Base-by-base conservation (phyloP, 768 basidiomycete genomes). In the Tephrocybe sp. region DNA sequence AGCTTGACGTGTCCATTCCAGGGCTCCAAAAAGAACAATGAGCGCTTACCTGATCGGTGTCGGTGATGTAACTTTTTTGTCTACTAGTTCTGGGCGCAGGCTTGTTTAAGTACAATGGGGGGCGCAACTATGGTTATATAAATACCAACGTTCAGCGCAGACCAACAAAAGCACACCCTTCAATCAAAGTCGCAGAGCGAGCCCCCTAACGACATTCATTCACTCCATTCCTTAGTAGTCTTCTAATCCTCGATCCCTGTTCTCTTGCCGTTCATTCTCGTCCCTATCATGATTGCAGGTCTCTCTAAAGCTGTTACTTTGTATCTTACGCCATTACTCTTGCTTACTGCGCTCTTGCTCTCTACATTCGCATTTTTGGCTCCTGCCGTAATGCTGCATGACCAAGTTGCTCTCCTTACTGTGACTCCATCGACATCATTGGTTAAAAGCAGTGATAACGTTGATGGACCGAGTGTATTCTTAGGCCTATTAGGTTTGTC, bases 381-480 rank as follows among this genome's bases (percentile, higher is more conserved):
- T 0, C 90, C 90, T 0, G 72, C 71, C 4, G 58, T 83, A 44
- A 65, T 87, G 60, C 72, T 90, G 10, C 78, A 81, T 26, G 73
- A 74, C 57, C 74, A 76, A 57, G 87, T 91, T 17, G 74, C 86
- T 5, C 73, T 92, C 30, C 69, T 90, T 39, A 79, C 74, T 1
- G 83, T 92, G 3, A 73, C 75, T 2, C 86, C 87, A 10, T 83
- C 84, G 2, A 68, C 75, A 8, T 57, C 60, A 0, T 53, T 73
- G 48, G 56, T 62, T 24, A 68, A 73, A 52, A 54, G 56, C 11
- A 58, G 65, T 9, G 51, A 62, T 41, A 60, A 57, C 18, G 67
- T 84, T 10, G 88, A 90, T 64, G 89, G 89, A 6, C 85, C 90
- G 3, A 84, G 77, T 42, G 65, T 87, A 30, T 80, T 84, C 61